Evolutionary conservation across 768 basidiomycete genomes (phyloP), one percentile per base, ranked within the genome.

Genomic region (Russula sp.): DNA sequence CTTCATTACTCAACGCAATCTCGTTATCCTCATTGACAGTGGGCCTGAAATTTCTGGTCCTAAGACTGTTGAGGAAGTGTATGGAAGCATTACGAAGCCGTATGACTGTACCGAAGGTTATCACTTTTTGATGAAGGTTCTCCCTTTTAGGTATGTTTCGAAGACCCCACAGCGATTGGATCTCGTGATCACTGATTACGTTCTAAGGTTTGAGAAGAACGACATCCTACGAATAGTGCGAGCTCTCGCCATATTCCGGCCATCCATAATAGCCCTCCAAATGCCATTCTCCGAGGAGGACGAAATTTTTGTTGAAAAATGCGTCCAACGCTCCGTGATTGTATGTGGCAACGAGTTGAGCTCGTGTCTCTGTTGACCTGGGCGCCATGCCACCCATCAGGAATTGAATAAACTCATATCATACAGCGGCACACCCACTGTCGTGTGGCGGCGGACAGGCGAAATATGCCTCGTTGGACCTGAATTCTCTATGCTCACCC

Each of bases 31-130:
- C 50, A 18, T 61, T 36, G 48, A 32, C 59, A 49, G 62, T 57
- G 51, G 55, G 65, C 61, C 57, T 38, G 69, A 54, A 66, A 52
- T 58, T 30, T 56, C 62, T 48, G 67, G 67, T 49, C 69, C 67
- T 49, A 69, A 64, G 57, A 71, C 61, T 1, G 61, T 68, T 22
- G 59, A 67, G 64, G 81, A 86, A 78, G 82, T 78, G 76, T 90
- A 79, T 77, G 81, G 79, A 80, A 84, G 76, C 73, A 85, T 83
- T 53, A 81, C 86, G 18, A 80, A 83, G 71, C 90, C 93, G 5
- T 96, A 94, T 72, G 94, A 96, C 73, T 97, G 98, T 71, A 96
- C 93, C 18, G 90, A 97, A 78, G 94, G 94, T 24, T 98, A 98
- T 73, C 96, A 97, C 74, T 92, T 90, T 74, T 79, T 98, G 69